phyloP scores from a whole-genome alignment of 805 yeast species.

The Suhomyces sp. region DNA sequence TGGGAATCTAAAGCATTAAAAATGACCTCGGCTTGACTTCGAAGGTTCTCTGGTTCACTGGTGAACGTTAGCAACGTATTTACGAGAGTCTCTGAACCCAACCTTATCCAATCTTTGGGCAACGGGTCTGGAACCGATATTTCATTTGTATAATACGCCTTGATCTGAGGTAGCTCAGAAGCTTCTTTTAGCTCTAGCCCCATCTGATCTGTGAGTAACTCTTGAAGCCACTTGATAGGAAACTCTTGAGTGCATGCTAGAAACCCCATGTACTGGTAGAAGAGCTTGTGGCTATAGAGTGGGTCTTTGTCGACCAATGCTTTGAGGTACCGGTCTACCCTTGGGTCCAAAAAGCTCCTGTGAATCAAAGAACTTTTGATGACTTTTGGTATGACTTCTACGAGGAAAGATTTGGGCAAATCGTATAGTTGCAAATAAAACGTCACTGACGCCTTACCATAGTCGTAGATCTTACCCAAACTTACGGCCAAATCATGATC shows the following conservation, averaged over 20 bases:
- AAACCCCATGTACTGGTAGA: slow-evolving; percentile 8
- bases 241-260: slow-evolving; percentile 3
- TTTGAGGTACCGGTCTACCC: background rate
- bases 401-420: background rate
- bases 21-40: background rate
- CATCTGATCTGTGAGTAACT: background rate
- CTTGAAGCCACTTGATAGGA: slow-evolving; percentile 5
- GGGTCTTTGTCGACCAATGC: background rate
- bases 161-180: background rate
- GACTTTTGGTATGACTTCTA: background rate
- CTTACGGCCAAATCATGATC: background rate
- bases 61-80: background rate
- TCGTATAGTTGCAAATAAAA: slow-evolving; percentile 1
- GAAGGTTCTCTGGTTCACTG: background rate
- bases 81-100: background rate
- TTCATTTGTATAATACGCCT: background rate
- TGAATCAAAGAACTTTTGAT: background rate
- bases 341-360: background rate
- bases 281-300: background rate
- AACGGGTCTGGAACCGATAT: background rate
- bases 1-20: background rate
- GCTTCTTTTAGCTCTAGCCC: background rate
- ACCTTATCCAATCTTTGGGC: background rate
- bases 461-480: background rate
- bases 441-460: slow-evolving; percentile 1